Evolutionary conservation across 2,329 filamentous ascomycete species (phyloP), one percentile per base, ranked within the genome.

Genomic region (Xylariaceae sp.): DNA sequence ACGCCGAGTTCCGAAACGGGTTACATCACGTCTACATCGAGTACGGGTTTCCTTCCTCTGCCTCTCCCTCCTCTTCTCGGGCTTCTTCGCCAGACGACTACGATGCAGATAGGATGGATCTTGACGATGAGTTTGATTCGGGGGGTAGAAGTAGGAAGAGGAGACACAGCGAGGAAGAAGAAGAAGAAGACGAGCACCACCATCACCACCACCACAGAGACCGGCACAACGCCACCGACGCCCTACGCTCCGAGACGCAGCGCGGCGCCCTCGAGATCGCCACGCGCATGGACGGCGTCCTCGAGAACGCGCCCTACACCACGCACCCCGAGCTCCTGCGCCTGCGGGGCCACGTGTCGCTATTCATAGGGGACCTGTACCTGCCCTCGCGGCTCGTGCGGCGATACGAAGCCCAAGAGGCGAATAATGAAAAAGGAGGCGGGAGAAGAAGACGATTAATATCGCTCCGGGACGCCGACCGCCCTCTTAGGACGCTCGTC

Each of bases 351-450:
- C 91, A 92, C 82, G 75, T 92, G 5, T 84, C 86, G 1, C 76
- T 95, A 14, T 96, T 91, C 80, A 78, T 91, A 14, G 88, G 82
- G 6, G 91, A 96, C 71, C 74, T 96, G 33, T 70, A 76, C 23
- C 67, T 87, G 19, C 78, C 79, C 0, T 65, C 70, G 34, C 64
- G 69, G n/a, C 65, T 75, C 8, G 23, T 65, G 19, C 61, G 53
- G 16, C 47, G 46, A 16, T 52, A 45, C 24, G 26, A 34, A 3
- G 34, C 33, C 39, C 17, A 23, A 14, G 40, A n/a, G 16, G 23
- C 11, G 4, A 9, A 31, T 1, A 17, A 26, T 9, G 31, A 23
- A 12, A 17, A 7, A 29, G 23, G 29, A 36, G 24, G 8, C 31
- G 21, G 11, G 33, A 31, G n/a, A 36, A 16, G 12, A 28, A 19